Evolutionary conservation across 768 basidiomycete genomes (phyloP).

Genomic region (Boletus rubropictus): DNA sequence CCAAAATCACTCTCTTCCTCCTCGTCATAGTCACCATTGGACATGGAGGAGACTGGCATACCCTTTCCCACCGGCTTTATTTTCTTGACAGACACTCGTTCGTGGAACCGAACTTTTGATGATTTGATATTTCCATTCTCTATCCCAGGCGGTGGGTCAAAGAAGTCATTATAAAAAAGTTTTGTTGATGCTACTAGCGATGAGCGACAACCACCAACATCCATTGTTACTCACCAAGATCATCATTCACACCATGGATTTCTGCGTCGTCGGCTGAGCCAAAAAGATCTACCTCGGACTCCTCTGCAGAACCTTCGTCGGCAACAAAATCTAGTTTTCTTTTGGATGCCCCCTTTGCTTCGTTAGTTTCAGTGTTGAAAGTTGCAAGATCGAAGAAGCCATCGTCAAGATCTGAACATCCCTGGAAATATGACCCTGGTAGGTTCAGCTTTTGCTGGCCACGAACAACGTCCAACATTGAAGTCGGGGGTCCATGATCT

Average conservation of each 20-base stretch:
- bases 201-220: not conserved
- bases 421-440: conserved; percentile 17
- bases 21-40: conserved; percentile 30
- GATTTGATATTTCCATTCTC: conserved; percentile 17
- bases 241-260: conserved; percentile 37
- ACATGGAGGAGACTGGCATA: conserved; percentile 43
- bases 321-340: conserved; percentile 55
- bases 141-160: conserved; percentile 50
- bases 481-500: conserved; percentile 19
- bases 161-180: conserved; percentile 73
- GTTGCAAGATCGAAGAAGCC: conserved; percentile 82
- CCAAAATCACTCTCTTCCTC: conserved; percentile 35
- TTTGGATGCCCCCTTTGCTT: conserved; percentile 50
- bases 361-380: conserved; percentile 85
- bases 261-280: conserved; percentile 46
- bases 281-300: conserved; percentile 62
- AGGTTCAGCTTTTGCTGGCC: conserved; percentile 22
- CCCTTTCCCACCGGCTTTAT: conserved; percentile 71
- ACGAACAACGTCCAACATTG: conserved; percentile 24
- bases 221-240: conserved; percentile 33
- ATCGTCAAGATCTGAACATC: conserved; percentile 66
- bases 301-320: conserved; percentile 47
- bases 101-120: conserved; percentile 68
- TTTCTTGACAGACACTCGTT: conserved; percentile 74
- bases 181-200: conserved; percentile 36